Base-by-base conservation (phyloP, 805 yeast species). In the Cyberlindnera meyerae region DNA sequence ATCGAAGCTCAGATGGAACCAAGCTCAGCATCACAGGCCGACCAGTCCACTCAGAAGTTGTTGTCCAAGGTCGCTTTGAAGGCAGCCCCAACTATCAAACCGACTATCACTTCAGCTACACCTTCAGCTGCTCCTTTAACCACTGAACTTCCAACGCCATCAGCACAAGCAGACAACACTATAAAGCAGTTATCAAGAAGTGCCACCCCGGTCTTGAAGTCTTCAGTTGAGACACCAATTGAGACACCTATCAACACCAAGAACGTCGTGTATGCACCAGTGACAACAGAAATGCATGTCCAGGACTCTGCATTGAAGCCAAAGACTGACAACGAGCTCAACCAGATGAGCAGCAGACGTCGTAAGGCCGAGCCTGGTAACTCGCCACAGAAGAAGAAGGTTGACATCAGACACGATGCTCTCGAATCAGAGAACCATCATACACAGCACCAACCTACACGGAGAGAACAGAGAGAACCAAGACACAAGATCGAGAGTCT, bases 341-440 rank as follows among this genome's bases (percentile, higher is more conserved):
- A 54, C 41, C 43, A 47, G 29, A 40, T 39, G 28, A 25, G 36
- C 18, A 37, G 29, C 40, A 55, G 55, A 44, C 58, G 56, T 36
- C 58, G 55, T 43, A 53, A 58, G 41, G 52, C 54, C 6, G 52
- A 54, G 20, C 61, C 62, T 12, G 57, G 53, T 11, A 42, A 49
- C 29, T 45, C 57, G 32, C 58, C 57, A 39, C 57, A 51, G 36
- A 48, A 57, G 43, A 52, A 55, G 47, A 63, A 56, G 30, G 37
- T 33, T 21, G 41, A 35, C 27, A 36, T 35, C 11, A 27, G 38
- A 16, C 43, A 20, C 9, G 22, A 20, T 20, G 9, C 9, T 9
- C 9, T 20, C 9, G n/a, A n/a, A n/a, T n/a, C n/a, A n/a, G n/a
- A n/a, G n/a, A n/a, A n/a, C n/a, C n/a, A n/a, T n/a, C n/a, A n/a